Conservation (phyloP, 371 early-diverging fungal species). For the Nematocida ausubeli region DNA sequence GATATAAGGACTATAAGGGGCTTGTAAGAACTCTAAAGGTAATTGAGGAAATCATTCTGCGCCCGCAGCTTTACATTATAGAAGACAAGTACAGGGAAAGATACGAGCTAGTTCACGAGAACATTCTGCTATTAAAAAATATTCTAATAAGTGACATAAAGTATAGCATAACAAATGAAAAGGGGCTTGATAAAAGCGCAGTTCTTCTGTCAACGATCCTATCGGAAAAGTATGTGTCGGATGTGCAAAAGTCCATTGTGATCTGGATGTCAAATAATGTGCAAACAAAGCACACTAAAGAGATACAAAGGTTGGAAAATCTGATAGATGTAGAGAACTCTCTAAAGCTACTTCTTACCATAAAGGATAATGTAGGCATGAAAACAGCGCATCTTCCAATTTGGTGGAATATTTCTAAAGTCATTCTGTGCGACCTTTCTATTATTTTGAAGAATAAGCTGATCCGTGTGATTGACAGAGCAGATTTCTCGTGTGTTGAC, state of each 20-base stretch:
- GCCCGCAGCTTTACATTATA: conserved; percentile 12
- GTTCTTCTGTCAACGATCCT: conserved; percentile 42
- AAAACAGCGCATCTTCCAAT: conserved; percentile 55
- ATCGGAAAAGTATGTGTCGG: conserved; percentile 48
- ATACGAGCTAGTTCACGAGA: conserved; percentile 33
- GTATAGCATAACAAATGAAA: conserved; percentile 46
- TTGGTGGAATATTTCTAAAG: conserved; percentile 56
- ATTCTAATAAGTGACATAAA: conserved; percentile 54
- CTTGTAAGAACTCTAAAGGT: conserved; percentile 26
- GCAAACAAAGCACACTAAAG: conserved; percentile 29
- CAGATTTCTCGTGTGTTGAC: conserved; percentile 11
- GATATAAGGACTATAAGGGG: conserved; percentile 56
- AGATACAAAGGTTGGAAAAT: conserved; percentile 27
- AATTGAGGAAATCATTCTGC: conserved; percentile 5
- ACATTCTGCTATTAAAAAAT: conserved; percentile 50
- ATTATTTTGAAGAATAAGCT: conserved; percentile 45
- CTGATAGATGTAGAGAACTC: not conserved
- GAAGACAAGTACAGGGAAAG: conserved; percentile 46
- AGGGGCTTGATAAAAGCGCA: conserved; percentile 45
- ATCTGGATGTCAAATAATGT: conserved; percentile 50
- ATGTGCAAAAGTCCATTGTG: conserved; percentile 49
- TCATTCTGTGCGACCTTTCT: conserved; percentile 37
- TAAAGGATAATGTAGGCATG: conserved; percentile 46
- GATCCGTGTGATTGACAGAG: conserved; percentile 22
- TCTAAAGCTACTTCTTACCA: conserved; percentile 22